A percentile compares a stretch with the other conserved stretches of the same genome.
Conservation (phyloP, 2,329 filamentous ascomycete species). For the Escovopsis sp. region DNA sequence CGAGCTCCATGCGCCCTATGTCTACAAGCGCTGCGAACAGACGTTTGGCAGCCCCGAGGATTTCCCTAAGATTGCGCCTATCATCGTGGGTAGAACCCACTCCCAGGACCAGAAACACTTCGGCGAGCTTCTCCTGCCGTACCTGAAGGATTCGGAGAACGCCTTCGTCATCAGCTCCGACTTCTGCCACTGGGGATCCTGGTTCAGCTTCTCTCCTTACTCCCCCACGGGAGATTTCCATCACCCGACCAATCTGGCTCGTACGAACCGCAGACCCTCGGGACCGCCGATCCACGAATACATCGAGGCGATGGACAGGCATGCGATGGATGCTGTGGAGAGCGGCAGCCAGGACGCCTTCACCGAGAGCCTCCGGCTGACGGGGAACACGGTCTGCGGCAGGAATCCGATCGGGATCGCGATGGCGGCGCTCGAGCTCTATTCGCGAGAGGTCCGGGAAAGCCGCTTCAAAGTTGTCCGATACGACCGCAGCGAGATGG, state of each 20-base stretch:
- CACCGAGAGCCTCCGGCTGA: conserved; percentile 50
- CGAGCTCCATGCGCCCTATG: conserved; percentile 92
- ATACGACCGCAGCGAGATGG: conserved; percentile 76
- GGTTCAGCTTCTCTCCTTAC: conserved; percentile 74
- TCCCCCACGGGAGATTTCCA: conserved; percentile 25
- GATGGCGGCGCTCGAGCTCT: conserved; percentile 70
- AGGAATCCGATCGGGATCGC: conserved; percentile 86
- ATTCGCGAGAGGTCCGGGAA: conserved; percentile 27
- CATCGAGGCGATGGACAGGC: conserved; percentile 63
- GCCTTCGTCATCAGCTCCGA: conserved; percentile 86
- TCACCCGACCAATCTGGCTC: conserved; percentile 23
- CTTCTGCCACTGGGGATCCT: conserved; percentile 87
- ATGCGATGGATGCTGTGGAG: conserved; percentile 74
- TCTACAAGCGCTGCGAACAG: conserved; percentile 57
- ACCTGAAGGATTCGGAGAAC: conserved; percentile 58
- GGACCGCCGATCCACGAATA: conserved; percentile 59
- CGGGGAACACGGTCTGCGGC: conserved; percentile 85
- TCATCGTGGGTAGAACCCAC: conserved; percentile 66
- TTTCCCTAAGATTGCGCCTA: conserved; percentile 66
- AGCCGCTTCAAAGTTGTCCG: conserved; percentile 61
- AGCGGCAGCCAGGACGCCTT: conserved; percentile 59
- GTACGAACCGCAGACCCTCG: conserved; percentile 18
- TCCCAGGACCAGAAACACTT: conserved; percentile 48
- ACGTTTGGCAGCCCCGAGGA: conserved; percentile 32
- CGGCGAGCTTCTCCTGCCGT: conserved; percentile 59